These are phyloP conservation scores for Fusarium keratoplasticum DNA, from an alignment of 2,329 filamentous ascomycete genomes.

Conservation along the genomic window DNA sequence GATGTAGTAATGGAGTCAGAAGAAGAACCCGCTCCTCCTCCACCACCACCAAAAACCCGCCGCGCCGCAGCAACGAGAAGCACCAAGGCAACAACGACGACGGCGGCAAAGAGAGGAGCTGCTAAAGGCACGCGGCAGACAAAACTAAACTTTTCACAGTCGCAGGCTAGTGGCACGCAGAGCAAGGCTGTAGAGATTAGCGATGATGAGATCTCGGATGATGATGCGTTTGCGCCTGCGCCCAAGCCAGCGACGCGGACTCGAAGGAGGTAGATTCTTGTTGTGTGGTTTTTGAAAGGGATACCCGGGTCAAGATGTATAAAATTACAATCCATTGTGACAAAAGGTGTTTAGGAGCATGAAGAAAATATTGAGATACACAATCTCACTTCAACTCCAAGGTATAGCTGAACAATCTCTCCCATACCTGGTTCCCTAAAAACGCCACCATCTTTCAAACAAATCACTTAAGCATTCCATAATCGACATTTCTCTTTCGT, in stretches of 20 bases:
- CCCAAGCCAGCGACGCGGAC: slow-evolving; percentile 46
- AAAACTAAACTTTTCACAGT: slow-evolving; percentile 51
- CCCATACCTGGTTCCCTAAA: not conserved
- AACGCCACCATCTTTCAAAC: not conserved
- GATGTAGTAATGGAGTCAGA: slow-evolving; percentile 67
- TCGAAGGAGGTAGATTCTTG: slow-evolving; percentile 43
- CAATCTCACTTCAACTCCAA: too few species aligned
- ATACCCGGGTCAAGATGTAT: slow-evolving; percentile 14
- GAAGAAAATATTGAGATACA: not conserved
- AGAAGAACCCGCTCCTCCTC: slow-evolving; percentile 53
- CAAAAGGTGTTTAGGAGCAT: not conserved
- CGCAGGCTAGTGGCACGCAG: slow-evolving; percentile 54
- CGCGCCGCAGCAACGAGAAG: slow-evolving; percentile 37
- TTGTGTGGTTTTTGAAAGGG: not conserved
- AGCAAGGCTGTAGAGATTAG: slow-evolving; percentile 68
- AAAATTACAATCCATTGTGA: not conserved
- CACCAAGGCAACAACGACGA: slow-evolving; percentile 19
- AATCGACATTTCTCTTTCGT: not conserved
- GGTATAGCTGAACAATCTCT: too few species aligned
- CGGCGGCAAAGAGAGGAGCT: slow-evolving; percentile 23
- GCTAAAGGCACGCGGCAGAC: slow-evolving; percentile 47
- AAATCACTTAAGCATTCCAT: not conserved
- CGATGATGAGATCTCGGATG: slow-evolving; percentile 73
- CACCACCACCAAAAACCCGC: slow-evolving; percentile 51
- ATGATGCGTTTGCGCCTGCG: slow-evolving; percentile 68